Evolutionary conservation across 495 filamentous ascomycete species (phyloP).

Genomic region (Cercophora newfieldiana): DNA sequence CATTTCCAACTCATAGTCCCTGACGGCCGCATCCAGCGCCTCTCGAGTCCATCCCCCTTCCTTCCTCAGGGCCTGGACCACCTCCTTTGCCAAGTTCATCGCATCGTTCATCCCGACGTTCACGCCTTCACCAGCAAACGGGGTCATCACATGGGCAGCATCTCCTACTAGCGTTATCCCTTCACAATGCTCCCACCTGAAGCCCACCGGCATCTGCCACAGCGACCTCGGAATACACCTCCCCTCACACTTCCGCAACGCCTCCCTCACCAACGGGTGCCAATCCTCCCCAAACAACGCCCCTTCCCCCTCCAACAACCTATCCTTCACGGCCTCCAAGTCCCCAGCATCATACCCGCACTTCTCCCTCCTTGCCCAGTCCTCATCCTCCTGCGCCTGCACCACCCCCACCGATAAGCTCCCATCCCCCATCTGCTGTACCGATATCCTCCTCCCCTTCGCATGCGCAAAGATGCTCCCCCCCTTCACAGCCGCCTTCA

Average conservation of each 20-base stretch:
- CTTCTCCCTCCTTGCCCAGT: constrained; percentile 33
- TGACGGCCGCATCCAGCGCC: constrained; percentile 32
- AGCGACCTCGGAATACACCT: constrained; percentile 37
- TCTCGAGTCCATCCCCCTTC: background rate
- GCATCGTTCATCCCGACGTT: constrained; percentile 61
- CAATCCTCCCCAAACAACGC: constrained; percentile 30
- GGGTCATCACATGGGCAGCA: constrained; percentile 62
- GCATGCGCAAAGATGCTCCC: constrained; percentile 47
- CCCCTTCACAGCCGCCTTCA: constrained; percentile 44
- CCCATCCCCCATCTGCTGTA: constrained; percentile 51
- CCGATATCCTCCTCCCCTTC: constrained; percentile 39
- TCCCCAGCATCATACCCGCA: constrained; percentile 17
- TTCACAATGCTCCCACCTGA: constrained; percentile 47
- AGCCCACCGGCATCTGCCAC: constrained; percentile 55
- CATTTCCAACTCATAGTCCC: constrained; percentile 38
- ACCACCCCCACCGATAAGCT: constrained; percentile 41
- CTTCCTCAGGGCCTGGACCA: constrained; percentile 21
- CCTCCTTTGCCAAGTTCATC: constrained; percentile 48
- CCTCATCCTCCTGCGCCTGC: constrained; percentile 19
- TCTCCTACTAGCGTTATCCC: constrained; percentile 58
- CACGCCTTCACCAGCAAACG: constrained; percentile 60
- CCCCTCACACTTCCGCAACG: constrained; percentile 9
- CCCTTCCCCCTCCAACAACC: constrained; percentile 25
- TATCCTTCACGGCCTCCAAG: constrained; percentile 34
- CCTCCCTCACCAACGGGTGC: constrained; percentile 30